Evolutionary conservation across 1,284 basidiomycete genomes (phyloP).

Genomic region (Melampsora americana): DNA sequence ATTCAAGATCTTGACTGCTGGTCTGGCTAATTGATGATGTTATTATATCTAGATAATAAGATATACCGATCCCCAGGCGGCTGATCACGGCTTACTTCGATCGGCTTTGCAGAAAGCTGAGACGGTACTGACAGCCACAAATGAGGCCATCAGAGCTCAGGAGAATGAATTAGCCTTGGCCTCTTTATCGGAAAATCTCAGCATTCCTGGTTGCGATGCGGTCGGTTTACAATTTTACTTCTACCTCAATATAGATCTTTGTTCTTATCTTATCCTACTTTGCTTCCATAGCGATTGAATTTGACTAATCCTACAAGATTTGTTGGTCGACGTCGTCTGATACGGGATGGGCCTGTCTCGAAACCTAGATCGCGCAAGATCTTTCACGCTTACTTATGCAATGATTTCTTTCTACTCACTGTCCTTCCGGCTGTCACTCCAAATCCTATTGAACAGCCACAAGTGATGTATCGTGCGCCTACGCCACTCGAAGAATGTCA

Average conservation of each 20-base stretch:
- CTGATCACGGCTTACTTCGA: slow-evolving; percentile 2
- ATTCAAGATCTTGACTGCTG: neutral
- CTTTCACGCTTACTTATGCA: slow-evolving; percentile 33
- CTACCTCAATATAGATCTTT: neutral
- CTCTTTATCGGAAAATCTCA: slow-evolving; percentile 19
- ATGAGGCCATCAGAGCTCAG: slow-evolving; percentile 33
- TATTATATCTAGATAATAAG: slow-evolving; percentile 27
- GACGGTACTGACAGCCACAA: slow-evolving; percentile 22
- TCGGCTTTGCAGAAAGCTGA: slow-evolving; percentile 32
- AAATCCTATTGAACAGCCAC: neutral
- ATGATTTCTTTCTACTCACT: slow-evolving; percentile 39
- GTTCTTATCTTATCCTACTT: neutral
- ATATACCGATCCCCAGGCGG: slow-evolving; percentile 18
- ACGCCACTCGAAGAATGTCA: slow-evolving; percentile 41
- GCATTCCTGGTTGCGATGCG: slow-evolving; percentile 37
- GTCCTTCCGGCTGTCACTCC: neutral
- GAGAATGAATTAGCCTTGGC: slow-evolving; percentile 14
- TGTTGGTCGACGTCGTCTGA: slow-evolving; percentile 19
- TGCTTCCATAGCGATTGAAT: slow-evolving; percentile 17
- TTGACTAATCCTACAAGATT: slow-evolving; percentile 25
- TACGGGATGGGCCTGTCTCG: slow-evolving; percentile 21
- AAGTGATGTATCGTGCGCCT: slow-evolving; percentile 37
- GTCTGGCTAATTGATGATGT: neutral
- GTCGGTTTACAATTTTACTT: neutral
- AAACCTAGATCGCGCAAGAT: slow-evolving; percentile 30